Percentiles rank a stretch among this genome's conserved stretches.
phyloP scores from a whole-genome alignment of 768 basidiomycete genomes.

The Fibroporia radiculosa region DNA sequence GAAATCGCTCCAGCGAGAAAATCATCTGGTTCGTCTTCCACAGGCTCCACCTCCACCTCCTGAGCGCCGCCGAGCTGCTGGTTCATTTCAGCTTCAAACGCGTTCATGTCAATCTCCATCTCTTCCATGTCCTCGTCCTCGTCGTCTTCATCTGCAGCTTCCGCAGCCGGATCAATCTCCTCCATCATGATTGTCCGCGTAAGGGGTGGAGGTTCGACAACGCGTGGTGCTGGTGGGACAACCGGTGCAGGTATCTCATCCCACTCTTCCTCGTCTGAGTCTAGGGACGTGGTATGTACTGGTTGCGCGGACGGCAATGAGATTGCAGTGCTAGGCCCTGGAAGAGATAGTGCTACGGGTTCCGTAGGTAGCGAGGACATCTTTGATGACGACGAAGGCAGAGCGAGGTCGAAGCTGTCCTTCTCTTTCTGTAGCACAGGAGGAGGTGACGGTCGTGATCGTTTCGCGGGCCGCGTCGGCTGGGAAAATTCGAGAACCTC shows the following conservation, averaged over 20 bases:
- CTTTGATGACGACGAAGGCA: slow-evolving; percentile 10
- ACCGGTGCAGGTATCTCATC: slow-evolving; percentile 16
- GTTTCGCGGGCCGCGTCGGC: slow-evolving; percentile 7
- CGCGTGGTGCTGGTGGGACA: slow-evolving; percentile 3
- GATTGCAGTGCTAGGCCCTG: slow-evolving; percentile 6
- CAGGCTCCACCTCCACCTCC: not conserved
- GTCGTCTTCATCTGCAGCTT: slow-evolving; percentile 5
- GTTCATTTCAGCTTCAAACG: slow-evolving; percentile 13
- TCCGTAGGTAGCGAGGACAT: slow-evolving; percentile 4
- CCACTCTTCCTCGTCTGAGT: slow-evolving; percentile 21
- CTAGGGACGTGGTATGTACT: slow-evolving; percentile 5
- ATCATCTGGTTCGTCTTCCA: slow-evolving; percentile 13
- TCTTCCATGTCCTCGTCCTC: slow-evolving; percentile 12
- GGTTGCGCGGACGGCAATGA: slow-evolving; percentile 2
- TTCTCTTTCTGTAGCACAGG: slow-evolving; percentile 1
- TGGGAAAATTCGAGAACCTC: slow-evolving; percentile 7
- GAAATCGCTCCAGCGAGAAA: slow-evolving; percentile 14
- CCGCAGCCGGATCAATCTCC: slow-evolving; percentile 16
- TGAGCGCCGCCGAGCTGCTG: slow-evolving; percentile 5
- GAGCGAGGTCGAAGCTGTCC: slow-evolving; percentile 12
- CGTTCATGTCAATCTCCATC: slow-evolving; percentile 15
- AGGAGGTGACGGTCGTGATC: slow-evolving; percentile 9
- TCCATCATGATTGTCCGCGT: slow-evolving; percentile 19
- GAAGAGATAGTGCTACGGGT: slow-evolving; percentile 12
- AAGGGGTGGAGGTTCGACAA: not conserved